Evolutionary conservation across 495 filamentous ascomycete genomes (phyloP).

Genomic region (Acidomyces sp.): DNA sequence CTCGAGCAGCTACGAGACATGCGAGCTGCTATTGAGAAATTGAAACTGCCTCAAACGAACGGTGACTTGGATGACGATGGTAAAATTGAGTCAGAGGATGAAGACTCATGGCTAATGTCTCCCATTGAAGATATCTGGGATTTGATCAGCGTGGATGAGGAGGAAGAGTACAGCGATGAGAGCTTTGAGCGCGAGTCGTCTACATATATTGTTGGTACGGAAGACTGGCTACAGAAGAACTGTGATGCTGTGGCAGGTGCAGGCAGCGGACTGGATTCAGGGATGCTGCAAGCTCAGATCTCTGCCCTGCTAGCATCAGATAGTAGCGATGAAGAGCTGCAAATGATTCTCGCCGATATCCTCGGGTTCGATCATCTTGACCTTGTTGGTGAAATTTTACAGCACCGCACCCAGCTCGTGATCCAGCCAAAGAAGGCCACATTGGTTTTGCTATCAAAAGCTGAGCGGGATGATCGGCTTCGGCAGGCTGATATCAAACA

Average conservation of each 20-base stretch:
- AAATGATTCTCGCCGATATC: slow-evolving; percentile 80
- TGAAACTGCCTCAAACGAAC: slow-evolving; percentile 43
- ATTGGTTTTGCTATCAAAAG: slow-evolving; percentile 44
- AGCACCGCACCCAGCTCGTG: slow-evolving; percentile 52
- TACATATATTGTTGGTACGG: slow-evolving; percentile 13
- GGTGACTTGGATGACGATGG: slow-evolving; percentile 16
- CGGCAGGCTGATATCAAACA: slow-evolving; percentile 65
- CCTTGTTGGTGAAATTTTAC: slow-evolving; percentile 70
- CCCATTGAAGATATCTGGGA: slow-evolving; percentile 81
- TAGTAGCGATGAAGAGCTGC: slow-evolving; percentile 61
- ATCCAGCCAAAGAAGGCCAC: slow-evolving; percentile 30
- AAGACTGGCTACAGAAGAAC: slow-evolving; percentile 50
- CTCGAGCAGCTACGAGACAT: slow-evolving; percentile 56
- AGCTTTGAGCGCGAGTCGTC: slow-evolving; percentile 30
- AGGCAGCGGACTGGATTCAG: slow-evolving; percentile 47
- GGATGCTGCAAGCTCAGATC: slow-evolving; percentile 57
- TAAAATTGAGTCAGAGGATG: slow-evolving; percentile 42
- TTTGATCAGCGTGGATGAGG: slow-evolving; percentile 59
- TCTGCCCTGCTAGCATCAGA: slow-evolving; percentile 53
- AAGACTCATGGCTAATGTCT: slow-evolving; percentile 44
- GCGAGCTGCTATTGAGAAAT: slow-evolving; percentile 56
- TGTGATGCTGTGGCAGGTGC: slow-evolving; percentile 47
- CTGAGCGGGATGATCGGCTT: slow-evolving; percentile 65
- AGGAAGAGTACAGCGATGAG: slow-evolving; percentile 43
- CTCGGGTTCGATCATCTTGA: slow-evolving; percentile 87